phyloP scores from a whole-genome alignment of 306 rosid genomes.

The Coriaria nepalensis region DNA sequence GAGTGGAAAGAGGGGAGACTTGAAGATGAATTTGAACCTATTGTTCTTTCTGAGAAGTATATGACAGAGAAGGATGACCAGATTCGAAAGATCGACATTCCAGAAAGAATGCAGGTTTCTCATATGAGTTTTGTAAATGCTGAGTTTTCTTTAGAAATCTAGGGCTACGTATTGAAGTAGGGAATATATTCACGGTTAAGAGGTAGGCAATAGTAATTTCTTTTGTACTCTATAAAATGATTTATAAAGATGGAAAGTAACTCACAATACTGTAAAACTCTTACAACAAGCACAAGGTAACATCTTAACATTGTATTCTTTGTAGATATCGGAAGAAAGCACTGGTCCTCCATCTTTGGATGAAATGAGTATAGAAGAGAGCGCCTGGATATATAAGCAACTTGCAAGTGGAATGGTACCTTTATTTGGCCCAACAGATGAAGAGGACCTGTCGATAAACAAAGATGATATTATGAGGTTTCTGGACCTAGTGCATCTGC shows the following conservation, averaged over 20 bases:
- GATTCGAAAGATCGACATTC: constrained; percentile 67
- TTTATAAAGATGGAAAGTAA: too few relatives aligned
- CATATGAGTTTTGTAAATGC: neutral
- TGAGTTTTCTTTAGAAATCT: too few relatives aligned
- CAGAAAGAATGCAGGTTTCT: constrained; percentile 94
- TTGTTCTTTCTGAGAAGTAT: constrained; percentile 69
- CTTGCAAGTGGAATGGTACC: constrained; percentile 44
- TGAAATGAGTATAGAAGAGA: constrained; percentile 50
- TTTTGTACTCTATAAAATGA: too few relatives aligned
- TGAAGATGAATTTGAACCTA: constrained; percentile 93
- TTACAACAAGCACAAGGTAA: too few relatives aligned
- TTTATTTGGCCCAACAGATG: constrained; percentile 42
- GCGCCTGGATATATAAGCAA: constrained; percentile 59
- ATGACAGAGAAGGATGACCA: constrained; percentile 86
- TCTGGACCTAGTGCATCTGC: constrained; percentile 82
- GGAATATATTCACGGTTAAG: too few relatives aligned
- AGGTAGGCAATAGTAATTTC: too few relatives aligned
- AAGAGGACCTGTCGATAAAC: constrained; percentile 34
- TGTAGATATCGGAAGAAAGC: constrained; percentile 68
- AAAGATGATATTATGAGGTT: constrained; percentile 58
- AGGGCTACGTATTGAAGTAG: too few relatives aligned
- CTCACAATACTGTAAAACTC: too few relatives aligned
- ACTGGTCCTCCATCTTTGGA: constrained; percentile 63
- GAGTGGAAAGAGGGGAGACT: constrained; percentile 66
- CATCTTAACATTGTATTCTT: neutral